Conservation (phyloP, 805 yeast species). For the Tetrapisispora namnaoensis region DNA sequence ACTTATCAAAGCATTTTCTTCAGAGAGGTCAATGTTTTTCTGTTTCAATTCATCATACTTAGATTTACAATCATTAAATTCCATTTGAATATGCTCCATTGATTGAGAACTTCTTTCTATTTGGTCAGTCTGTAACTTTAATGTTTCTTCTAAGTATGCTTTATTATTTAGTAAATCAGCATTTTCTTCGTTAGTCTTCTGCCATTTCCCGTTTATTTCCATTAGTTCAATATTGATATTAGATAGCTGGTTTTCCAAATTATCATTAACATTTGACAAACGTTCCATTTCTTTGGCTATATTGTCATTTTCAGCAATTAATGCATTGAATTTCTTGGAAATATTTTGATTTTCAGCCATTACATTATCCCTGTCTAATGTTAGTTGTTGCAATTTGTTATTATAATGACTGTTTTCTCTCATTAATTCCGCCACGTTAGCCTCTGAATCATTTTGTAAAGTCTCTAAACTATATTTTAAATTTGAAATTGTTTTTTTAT, state of each 20-base stretch:
- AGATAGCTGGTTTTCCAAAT: background rate
- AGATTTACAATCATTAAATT: constrained; percentile 25
- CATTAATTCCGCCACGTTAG: constrained; percentile 31
- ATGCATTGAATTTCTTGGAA: constrained; percentile 35
- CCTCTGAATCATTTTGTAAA: constrained; percentile 32
- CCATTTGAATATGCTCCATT: constrained; percentile 28
- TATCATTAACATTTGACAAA: constrained; percentile 44
- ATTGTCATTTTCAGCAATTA: constrained; percentile 44
- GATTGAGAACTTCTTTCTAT: constrained; percentile 27
- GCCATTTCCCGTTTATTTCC: constrained; percentile 6
- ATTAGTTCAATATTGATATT: background rate
- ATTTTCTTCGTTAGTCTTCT: constrained; percentile 15
- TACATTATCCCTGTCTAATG: constrained; percentile 36
- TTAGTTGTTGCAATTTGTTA: constrained; percentile 32
- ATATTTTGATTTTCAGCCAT: constrained; percentile 37
- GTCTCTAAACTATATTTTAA: constrained; percentile 52
- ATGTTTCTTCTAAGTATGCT: constrained; percentile 21
- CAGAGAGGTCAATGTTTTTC: constrained; percentile 45
- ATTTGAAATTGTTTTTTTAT: constrained; percentile 55
- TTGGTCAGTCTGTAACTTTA: constrained; percentile 26
- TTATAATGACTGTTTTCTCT: constrained; percentile 37
- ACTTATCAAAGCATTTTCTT: constrained; percentile 58
- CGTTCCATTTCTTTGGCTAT: constrained; percentile 53
- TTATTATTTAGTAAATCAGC: constrained; percentile 16
- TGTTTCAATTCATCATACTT: constrained; percentile 37